Evolutionary conservation across 2,329 filamentous ascomycete genomes (phyloP), one percentile per base, ranked within the genome.

Genomic region (Trichoderma atroviride): DNA sequence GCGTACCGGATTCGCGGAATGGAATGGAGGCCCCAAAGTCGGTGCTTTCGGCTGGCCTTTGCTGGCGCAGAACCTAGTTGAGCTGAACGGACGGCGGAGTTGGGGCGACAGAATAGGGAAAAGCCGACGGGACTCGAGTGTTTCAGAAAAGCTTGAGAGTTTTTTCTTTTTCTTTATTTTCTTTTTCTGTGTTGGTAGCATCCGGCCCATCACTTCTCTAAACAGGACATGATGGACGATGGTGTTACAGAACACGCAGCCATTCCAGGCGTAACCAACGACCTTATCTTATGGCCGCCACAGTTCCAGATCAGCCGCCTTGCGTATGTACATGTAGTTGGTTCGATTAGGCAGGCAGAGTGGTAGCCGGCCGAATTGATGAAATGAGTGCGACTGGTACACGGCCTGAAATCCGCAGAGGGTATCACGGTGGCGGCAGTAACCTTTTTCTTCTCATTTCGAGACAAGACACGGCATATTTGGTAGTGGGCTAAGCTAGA

Each of bases 381-480:
- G 14, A 58, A 57, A 47, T 13, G 29, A 47, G n/a, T 56, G 5
- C 33, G 24, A 57, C 43, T 65, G 52, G 35, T 13, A 24, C 62
- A 65, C 62, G 52, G 62, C 24, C 24, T 43, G 61, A 24, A 13
- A n/a, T 13, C n/a, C 35, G 29, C 16, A 40, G 33, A 16, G 47
- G 24, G 22, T 40, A 64, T 55, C 53, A 27, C 37, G 24, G 63
- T 66, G 63, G 53, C 50, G 63, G 53, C 53, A 55, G 63, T 50
- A 58, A 58, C 22, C 16, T n/a, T 19, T 19, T 43, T n/a, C n/a
- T n/a, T 9, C 40, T 43, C 40, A 43, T 40, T 66, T 33, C 50
- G 53, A 66, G 63, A 66, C 62, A 47, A 66, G 62, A 66, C 63
- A 58, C 63, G 63, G 63, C 63, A 66, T 37, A 50, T 31, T 47